Percentiles rank a stretch among this genome's conserved stretches.
phyloP scores from a whole-genome alignment of 345 rosid species.

The Eutrema heterophyllum region DNA sequence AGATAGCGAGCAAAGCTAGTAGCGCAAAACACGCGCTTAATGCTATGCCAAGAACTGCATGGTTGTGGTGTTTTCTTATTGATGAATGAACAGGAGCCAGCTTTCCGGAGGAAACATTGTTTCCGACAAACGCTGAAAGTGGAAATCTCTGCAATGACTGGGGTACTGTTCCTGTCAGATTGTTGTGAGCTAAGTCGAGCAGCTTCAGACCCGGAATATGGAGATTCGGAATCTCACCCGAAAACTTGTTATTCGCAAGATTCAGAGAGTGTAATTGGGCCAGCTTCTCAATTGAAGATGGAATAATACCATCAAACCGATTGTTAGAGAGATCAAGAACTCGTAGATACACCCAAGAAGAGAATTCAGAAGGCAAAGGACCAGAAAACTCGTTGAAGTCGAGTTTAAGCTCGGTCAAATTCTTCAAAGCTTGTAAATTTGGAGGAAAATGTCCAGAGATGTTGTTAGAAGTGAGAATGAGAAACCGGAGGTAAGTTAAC shows the following conservation, averaged over 20 bases:
- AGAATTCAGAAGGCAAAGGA: constrained; percentile 57
- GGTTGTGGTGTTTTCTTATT: constrained; percentile 40
- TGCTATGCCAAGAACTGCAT: constrained; percentile 49
- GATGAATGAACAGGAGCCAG: constrained; percentile 35
- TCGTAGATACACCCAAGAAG: constrained; percentile 57
- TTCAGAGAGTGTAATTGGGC: constrained; percentile 47
- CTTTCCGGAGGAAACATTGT: constrained; percentile 40
- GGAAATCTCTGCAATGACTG: constrained; percentile 66
- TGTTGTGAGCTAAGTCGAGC: constrained; percentile 63
- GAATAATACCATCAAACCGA: constrained; percentile 58
- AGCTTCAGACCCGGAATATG: constrained; percentile 42
- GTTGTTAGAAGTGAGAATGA: constrained; percentile 68
- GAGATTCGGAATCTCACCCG: constrained; percentile 64
- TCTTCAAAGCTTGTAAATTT: constrained; percentile 49
- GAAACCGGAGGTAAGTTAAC: constrained; percentile 54
- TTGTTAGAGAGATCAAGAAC: constrained; percentile 61
- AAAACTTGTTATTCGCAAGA: constrained; percentile 67
- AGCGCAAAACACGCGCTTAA: constrained; percentile 45
- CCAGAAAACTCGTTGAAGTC: constrained; percentile 67
- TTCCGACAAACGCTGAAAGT: constrained; percentile 53
- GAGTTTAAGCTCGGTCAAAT: constrained; percentile 61
- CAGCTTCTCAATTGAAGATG: constrained; percentile 47
- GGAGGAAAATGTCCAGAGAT: constrained; percentile 66
- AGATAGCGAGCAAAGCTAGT: constrained; percentile 41
- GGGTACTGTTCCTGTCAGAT: constrained; percentile 62